These are phyloP conservation scores for Parachlorella kessleri DNA, from an alignment of 139 green algal genomes.

Conservation along the genomic window DNA sequence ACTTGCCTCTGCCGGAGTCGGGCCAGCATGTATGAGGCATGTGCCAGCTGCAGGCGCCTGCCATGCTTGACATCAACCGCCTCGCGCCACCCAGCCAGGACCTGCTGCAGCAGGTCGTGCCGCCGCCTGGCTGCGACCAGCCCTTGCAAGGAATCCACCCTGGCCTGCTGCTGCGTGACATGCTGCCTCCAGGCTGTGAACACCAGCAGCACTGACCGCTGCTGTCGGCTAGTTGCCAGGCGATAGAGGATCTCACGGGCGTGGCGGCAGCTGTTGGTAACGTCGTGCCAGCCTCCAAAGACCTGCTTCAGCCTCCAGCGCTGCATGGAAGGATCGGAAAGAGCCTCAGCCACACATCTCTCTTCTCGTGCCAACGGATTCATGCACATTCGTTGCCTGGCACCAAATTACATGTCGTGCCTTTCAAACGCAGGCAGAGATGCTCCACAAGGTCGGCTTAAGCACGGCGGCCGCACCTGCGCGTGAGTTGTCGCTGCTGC, in stretches of 20 bases:
- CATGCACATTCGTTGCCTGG: neutral
- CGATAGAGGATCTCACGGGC: conserved; percentile 7
- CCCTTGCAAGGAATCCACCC: conserved; percentile 21
- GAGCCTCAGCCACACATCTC: neutral
- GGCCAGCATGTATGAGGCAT: conserved; percentile 15
- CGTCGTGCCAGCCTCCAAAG: conserved; percentile 20
- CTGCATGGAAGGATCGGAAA: neutral
- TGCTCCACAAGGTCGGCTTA: too few species aligned
- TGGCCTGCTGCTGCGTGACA: neutral
- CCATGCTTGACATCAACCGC: conserved; percentile 10
- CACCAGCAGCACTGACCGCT: neutral
- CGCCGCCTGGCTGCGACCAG: conserved; percentile 13
- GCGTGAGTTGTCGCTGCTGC: too few species aligned
- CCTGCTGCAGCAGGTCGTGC: conserved; percentile 25
- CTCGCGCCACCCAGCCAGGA: conserved; percentile 14
- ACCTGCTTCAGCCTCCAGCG: conserved; percentile 7
- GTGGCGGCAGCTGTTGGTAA: neutral
- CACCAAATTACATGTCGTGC: too few species aligned
- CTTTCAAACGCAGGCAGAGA: too few species aligned
- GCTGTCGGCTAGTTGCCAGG: neutral
- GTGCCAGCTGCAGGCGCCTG: conserved; percentile 6
- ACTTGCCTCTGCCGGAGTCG: neutral
- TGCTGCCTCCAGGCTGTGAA: conserved; percentile 26
- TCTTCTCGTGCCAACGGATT: too few species aligned
- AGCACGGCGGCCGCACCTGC: too few species aligned